Conservation (phyloP, 1,284 basidiomycete species). For the Irpex sp. region DNA sequence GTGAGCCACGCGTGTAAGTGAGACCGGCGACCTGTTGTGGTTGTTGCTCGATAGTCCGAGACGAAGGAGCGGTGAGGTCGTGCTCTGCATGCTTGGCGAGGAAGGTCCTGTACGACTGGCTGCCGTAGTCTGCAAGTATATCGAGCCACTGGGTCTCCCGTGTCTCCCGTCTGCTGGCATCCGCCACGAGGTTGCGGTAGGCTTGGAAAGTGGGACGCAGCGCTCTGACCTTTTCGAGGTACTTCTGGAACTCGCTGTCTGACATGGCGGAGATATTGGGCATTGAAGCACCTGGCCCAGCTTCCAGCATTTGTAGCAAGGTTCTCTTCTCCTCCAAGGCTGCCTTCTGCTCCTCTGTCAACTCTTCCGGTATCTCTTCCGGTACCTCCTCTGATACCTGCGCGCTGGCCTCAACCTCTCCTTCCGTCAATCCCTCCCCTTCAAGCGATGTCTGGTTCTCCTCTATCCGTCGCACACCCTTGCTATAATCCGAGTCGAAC, state of each 20-base stretch:
- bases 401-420: constrained; percentile 24
- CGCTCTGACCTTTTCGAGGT: constrained; percentile 52
- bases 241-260: constrained; percentile 49
- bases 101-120: constrained; percentile 28
- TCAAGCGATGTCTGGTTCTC: neutral
- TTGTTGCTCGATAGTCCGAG: constrained; percentile 51
- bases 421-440: constrained; percentile 6
- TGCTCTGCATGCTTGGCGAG: constrained; percentile 22
- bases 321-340: constrained; percentile 22
- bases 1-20: constrained; percentile 49
- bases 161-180: constrained; percentile 1
- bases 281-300: constrained; percentile 10
- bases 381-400: neutral
- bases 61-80: constrained; percentile 22
- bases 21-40: constrained; percentile 65
- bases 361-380: constrained; percentile 31
- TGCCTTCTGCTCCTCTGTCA: constrained; percentile 23
- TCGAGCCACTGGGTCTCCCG: neutral
- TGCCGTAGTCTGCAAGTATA: neutral
- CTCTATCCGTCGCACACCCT: neutral
- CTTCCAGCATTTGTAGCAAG: constrained; percentile 5
- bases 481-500: constrained; percentile 1
- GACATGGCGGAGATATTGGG: constrained; percentile 34
- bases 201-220: constrained; percentile 54
- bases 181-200: constrained; percentile 31